Conservation (phyloP, 768 basidiomycete species). For the Dentipellis fragilis region DNA sequence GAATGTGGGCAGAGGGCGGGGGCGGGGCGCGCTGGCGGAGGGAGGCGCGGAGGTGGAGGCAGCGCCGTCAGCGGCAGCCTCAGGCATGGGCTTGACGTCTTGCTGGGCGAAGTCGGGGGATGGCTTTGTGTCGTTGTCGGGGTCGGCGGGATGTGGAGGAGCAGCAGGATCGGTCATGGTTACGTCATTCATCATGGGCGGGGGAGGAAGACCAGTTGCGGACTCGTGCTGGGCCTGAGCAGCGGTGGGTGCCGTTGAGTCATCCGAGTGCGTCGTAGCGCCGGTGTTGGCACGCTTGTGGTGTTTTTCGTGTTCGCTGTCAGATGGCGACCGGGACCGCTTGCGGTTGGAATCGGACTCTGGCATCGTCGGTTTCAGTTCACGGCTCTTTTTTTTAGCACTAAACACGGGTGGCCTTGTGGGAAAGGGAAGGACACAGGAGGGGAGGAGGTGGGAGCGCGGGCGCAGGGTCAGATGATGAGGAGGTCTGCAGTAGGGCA, state of each 20-base stretch:
- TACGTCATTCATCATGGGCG: constrained; percentile 37
- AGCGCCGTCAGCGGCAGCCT: constrained; percentile 25
- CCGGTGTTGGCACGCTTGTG: constrained; percentile 82
- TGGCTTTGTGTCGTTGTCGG: constrained; percentile 27
- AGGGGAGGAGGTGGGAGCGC: constrained; percentile 15
- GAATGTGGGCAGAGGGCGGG: constrained; percentile 75
- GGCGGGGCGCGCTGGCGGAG: constrained; percentile 37
- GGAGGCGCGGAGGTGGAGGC: constrained; percentile 40
- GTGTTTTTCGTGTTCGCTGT: constrained; percentile 69
- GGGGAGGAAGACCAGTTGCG: constrained; percentile 17
- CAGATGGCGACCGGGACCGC: constrained; percentile 78
- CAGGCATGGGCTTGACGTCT: constrained; percentile 18
- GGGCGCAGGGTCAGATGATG: constrained; percentile 11
- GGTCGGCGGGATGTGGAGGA: constrained; percentile 24
- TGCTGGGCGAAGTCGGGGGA: neutral
- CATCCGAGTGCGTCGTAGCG: constrained; percentile 40
- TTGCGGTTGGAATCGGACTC: constrained; percentile 79
- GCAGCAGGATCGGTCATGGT: constrained; percentile 46
- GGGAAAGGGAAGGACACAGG: constrained; percentile 20
- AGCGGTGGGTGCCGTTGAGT: constrained; percentile 24
- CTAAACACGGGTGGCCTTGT: constrained; percentile 23
- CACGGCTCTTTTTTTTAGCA: constrained; percentile 25
- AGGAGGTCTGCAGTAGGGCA: constrained; percentile 13
- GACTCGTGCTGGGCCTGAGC: constrained; percentile 31
- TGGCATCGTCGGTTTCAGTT: constrained; percentile 56